These are phyloP conservation scores for Spencermartinsiella ligniputridi DNA, from an alignment of 1,139 yeast genomes.

Conservation along the genomic window DNA sequence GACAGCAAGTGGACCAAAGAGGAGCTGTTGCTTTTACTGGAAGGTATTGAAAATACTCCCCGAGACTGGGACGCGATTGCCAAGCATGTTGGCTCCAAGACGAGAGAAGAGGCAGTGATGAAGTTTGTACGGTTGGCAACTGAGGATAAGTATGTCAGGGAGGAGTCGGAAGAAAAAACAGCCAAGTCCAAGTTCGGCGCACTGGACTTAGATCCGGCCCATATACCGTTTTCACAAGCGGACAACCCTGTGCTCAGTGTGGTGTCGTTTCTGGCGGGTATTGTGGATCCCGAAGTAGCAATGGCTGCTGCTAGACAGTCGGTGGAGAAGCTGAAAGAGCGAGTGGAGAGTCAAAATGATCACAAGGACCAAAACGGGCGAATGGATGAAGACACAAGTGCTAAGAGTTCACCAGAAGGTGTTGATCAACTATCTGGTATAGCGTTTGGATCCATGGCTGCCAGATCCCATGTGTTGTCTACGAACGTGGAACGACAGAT, in stretches of 20 bases:
- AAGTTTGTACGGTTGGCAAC: conserved; percentile 78
- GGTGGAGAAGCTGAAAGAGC: conserved; percentile 43
- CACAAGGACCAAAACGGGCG: conserved; percentile 14
- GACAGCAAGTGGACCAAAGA: conserved; percentile 52
- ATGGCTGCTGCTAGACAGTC: conserved; percentile 59
- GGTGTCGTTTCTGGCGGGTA: conserved; percentile 75
- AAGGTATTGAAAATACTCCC: conserved; percentile 49
- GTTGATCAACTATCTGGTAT: conserved; percentile 8
- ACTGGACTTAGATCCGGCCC: conserved; percentile 65
- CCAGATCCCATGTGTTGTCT: conserved; percentile 79
- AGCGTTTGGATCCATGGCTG: conserved; percentile 51
- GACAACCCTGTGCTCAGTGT: conserved; percentile 94
- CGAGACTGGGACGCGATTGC: conserved; percentile 72
- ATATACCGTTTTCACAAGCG: conserved; percentile 71
- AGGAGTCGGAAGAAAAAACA: conserved; percentile 17
- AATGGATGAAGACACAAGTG: conserved; percentile 10
- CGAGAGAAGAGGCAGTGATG: conserved; percentile 77
- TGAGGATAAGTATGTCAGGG: conserved; percentile 61
- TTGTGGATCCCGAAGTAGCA: conserved; percentile 85
- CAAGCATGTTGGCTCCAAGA: conserved; percentile 50
- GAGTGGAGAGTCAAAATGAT: conserved; percentile 25
- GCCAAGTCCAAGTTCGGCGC: conserved; percentile 53
- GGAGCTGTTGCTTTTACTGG: conserved; percentile 54
- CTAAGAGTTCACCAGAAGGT: conserved; percentile 6
- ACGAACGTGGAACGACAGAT: conserved; percentile 74